A percentile compares a stretch with the other conserved stretches of the same genome.
These are phyloP conservation scores for Puya raimondii DNA, from an alignment of 176 grass and related monocot genomes.

Conservation along the genomic window DNA sequence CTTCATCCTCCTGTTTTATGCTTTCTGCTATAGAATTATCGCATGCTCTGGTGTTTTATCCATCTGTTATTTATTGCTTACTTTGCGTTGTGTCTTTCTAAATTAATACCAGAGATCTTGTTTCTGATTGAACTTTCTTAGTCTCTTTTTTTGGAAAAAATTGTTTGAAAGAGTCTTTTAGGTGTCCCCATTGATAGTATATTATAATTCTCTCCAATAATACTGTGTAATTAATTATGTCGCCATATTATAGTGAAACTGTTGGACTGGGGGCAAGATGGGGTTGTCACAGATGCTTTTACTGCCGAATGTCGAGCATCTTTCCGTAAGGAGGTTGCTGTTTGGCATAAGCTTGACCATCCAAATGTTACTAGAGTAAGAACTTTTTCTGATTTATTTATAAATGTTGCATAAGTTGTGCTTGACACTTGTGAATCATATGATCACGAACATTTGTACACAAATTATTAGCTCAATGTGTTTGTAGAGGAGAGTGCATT, in stretches of 20 bases:
- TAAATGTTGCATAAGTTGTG: neutral
- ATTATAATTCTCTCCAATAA: neutral
- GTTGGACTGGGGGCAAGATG: slow-evolving; percentile 61
- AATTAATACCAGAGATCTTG: too few relatives aligned
- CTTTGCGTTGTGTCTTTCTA: too few relatives aligned
- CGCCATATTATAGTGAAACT: slow-evolving; percentile 59
- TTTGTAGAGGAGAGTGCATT: neutral
- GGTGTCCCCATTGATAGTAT: neutral
- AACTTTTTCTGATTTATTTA: neutral
- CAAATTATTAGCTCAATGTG: neutral
- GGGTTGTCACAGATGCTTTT: slow-evolving; percentile 23
- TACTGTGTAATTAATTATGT: too few relatives aligned
- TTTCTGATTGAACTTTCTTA: too few relatives aligned
- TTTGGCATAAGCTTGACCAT: slow-evolving; percentile 80
- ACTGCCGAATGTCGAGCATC: slow-evolving; percentile 46
- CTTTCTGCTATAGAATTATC: too few relatives aligned
- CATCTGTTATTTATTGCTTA: too few relatives aligned
- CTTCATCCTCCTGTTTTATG: too few relatives aligned
- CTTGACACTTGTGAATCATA: neutral
- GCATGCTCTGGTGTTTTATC: too few relatives aligned
- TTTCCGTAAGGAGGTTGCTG: slow-evolving; percentile 65
- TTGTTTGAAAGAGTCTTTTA: neutral
- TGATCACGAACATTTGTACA: neutral
- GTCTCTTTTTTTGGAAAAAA: too few relatives aligned
- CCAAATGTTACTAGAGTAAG: slow-evolving; percentile 80